Evolutionary conservation across 73 alveolate species (phyloP).

Genomic region (Paramecium caudatum): DNA sequence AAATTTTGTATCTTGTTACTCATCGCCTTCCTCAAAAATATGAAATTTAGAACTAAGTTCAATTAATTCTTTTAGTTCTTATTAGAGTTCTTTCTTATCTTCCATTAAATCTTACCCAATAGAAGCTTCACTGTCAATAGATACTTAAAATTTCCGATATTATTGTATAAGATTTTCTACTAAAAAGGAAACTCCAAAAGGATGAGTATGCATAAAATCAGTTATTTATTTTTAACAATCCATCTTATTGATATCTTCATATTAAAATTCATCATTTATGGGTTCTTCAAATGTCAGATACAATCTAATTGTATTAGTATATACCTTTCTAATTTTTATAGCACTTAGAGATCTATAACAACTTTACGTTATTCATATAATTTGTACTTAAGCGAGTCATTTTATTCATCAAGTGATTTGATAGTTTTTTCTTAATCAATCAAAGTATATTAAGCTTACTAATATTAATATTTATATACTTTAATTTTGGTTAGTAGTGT

Average conservation of each 20-base stretch:
- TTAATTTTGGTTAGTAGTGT: background rate
- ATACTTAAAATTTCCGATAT: conserved; percentile 16
- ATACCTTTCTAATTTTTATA: conserved; percentile 50
- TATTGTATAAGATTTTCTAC: conserved; percentile 20
- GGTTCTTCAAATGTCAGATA: conserved; percentile 6
- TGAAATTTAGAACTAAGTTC: background rate
- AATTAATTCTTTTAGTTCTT: background rate
- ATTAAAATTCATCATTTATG: background rate
- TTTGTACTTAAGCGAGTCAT: background rate
- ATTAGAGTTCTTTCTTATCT: conserved; percentile 12
- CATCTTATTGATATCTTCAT: background rate
- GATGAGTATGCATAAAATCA: conserved; percentile 47
- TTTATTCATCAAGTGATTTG: background rate
- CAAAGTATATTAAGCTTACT: conserved; percentile 42
- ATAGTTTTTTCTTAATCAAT: conserved; percentile 32
- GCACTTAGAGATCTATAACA: background rate
- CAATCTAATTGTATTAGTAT: background rate
- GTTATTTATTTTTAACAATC: conserved; percentile 23
- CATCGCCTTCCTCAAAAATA: background rate
- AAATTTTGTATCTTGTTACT: background rate
- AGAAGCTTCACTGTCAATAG: conserved; percentile 25
- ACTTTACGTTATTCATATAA: conserved; percentile 18
- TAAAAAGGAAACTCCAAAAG: conserved; percentile 9
- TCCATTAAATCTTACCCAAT: conserved; percentile 6
- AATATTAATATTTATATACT: background rate